Conservation (phyloP, 2,329 filamentous ascomycete species). For the Venturiaceae sp. region DNA sequence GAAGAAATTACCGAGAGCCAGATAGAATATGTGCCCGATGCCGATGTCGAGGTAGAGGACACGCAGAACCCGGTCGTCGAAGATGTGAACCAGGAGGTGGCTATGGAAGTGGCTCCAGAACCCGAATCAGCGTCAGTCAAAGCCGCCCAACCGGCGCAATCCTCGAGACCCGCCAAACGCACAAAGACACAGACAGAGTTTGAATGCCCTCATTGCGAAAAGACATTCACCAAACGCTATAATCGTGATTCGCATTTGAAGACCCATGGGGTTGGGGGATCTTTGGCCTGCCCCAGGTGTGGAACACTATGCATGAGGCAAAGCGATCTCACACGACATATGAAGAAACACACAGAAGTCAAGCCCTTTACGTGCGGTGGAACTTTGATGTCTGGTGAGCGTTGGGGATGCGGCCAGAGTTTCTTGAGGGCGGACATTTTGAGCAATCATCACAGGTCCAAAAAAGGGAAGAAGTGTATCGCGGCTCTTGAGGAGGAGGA, state of each 20-base stretch:
- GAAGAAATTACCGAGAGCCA: neutral
- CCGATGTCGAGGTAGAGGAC: neutral
- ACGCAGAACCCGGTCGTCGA: neutral
- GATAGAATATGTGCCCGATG: neutral
- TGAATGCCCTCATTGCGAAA: slow-evolving; percentile 10
- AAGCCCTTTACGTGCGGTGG: slow-evolving; percentile 9
- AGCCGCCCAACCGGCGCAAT: neutral
- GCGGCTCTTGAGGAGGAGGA: neutral
- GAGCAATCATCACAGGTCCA: slow-evolving; percentile 11
- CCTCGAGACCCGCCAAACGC: neutral
- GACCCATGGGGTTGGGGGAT: slow-evolving; percentile 4
- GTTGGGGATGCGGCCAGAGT: slow-evolving; percentile 12
- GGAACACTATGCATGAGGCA: slow-evolving; percentile 8
- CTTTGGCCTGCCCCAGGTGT: slow-evolving; percentile 7
- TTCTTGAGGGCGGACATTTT: slow-evolving; percentile 11
- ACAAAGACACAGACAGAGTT: slow-evolving; percentile 5
- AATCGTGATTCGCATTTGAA: slow-evolving; percentile 11
- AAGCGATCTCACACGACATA: slow-evolving; percentile 10
- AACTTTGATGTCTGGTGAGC: slow-evolving; percentile 7
- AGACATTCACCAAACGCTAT: slow-evolving; percentile 10
- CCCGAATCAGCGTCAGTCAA: slow-evolving; percentile 4
- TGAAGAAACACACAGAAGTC: slow-evolving; percentile 5
- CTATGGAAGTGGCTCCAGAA: neutral
- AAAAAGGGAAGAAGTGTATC: slow-evolving; percentile 9
- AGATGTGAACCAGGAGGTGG: neutral